Conservation (phyloP, 2,329 filamentous ascomycete genomes). For the Diaporthe citrichinensis region DNA sequence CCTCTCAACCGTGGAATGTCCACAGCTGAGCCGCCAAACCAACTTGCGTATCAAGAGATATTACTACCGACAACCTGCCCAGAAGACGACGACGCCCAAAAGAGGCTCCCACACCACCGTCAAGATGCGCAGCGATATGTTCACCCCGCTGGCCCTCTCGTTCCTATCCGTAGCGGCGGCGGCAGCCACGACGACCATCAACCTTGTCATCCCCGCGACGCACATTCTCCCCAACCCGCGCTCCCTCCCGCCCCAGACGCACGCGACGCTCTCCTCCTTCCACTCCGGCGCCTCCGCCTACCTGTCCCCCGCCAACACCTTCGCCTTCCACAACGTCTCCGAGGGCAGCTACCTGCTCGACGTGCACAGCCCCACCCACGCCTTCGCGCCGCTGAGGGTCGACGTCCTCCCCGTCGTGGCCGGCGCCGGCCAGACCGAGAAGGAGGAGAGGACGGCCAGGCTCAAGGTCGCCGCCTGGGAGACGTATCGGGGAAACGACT, state of each 20-base stretch:
- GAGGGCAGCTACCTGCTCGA: conserved; percentile 85
- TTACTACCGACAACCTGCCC: not conserved
- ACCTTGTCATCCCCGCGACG: conserved; percentile 59
- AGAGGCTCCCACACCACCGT: not conserved
- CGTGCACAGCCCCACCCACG: conserved; percentile 80
- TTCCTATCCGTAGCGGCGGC: conserved; percentile 52
- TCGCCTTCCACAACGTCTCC: conserved; percentile 81
- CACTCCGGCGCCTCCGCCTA: conserved; percentile 65
- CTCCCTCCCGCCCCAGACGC: conserved; percentile 74
- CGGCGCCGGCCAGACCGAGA: conserved; percentile 49
- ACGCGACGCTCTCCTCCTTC: conserved; percentile 69
- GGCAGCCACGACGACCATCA: conserved; percentile 56
- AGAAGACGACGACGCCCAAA: not conserved
- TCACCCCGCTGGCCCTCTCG: conserved; percentile 53
- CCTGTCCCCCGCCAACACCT: conserved; percentile 77
- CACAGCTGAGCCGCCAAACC: not conserved
- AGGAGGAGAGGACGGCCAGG: conserved; percentile 47
- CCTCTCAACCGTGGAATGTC: not conserved
- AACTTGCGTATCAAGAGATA: not conserved
- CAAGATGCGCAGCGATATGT: conserved; percentile 47
- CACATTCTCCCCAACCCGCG: conserved; percentile 61
- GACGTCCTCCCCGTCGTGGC: conserved; percentile 70
- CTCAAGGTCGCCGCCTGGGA: conserved; percentile 78
- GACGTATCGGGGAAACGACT: conserved; percentile 90
- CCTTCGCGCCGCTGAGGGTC: conserved; percentile 84